Conservation (phyloP, 140 eudicot species). For the Oenanthe javanica region DNA sequence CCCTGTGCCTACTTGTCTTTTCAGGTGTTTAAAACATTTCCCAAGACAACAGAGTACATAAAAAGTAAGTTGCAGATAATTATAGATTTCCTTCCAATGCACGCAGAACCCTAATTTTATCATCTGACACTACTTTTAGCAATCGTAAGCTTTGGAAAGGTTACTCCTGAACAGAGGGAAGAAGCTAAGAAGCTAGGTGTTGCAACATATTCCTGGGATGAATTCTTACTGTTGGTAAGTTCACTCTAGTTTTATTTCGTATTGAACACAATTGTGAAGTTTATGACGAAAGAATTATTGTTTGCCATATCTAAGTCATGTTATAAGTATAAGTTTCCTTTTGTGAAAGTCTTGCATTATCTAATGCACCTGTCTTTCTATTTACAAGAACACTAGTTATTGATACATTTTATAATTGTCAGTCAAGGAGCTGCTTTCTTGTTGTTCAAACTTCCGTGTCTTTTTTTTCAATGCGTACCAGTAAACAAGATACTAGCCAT, state of each 20-base stretch:
- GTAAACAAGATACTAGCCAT: background rate
- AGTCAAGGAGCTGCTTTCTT: background rate
- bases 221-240: slow-evolving; percentile 69
- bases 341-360: background rate
- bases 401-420: background rate
- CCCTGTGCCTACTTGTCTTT: slow-evolving; percentile 18
- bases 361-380: background rate
- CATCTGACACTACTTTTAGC: slow-evolving; percentile 32
- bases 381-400: background rate
- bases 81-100: background rate
- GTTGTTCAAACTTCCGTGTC: background rate
- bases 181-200: slow-evolving; percentile 59
- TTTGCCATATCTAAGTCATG: background rate
- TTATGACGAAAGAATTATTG: background rate
- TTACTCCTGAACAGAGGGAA: slow-evolving; percentile 59
- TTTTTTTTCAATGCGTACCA: background rate
- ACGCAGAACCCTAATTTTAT: slow-evolving; percentile 1
- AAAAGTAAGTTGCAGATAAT: slow-evolving; percentile 57
- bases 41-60: slow-evolving; percentile 55
- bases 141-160: slow-evolving; percentile 85
- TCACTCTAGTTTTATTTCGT: background rate
- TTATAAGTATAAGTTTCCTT: background rate
- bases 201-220: slow-evolving; percentile 73
- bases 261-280: background rate
- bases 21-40: slow-evolving; percentile 80